Percentiles rank a stretch among this genome's conserved stretches.
These are phyloP conservation scores for Trichocladium uniseriatum DNA, from an alignment of 495 filamentous ascomycete genomes.

Conservation along the genomic window DNA sequence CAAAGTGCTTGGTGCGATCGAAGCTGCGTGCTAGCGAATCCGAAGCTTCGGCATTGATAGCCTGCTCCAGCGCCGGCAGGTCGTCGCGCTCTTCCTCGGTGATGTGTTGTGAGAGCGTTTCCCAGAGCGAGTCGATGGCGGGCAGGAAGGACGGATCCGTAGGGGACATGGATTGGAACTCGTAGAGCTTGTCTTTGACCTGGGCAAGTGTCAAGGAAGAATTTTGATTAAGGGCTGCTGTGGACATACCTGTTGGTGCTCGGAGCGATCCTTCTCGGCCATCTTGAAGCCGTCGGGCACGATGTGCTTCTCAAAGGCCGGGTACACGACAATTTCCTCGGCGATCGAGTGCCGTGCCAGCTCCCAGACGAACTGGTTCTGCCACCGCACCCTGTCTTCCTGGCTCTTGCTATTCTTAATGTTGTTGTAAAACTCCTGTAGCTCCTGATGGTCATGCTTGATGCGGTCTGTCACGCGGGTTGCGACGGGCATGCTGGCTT, in stretches of 20 bases:
- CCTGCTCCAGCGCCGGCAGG: conserved; percentile 45
- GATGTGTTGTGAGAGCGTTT: conserved; percentile 47
- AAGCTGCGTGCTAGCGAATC: conserved; percentile 43
- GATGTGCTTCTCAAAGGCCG: conserved; percentile 52
- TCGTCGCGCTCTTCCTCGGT: conserved; percentile 51
- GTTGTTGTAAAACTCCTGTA: conserved; percentile 49
- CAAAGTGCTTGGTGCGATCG: conserved; percentile 51
- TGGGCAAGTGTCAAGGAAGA: no score
- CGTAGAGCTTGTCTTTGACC: conserved; percentile 55
- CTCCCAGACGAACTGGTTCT: conserved; percentile 65
- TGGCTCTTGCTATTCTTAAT: conserved; percentile 41
- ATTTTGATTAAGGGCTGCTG: no score
- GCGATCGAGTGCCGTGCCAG: conserved; percentile 56
- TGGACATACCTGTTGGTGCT: conserved; percentile 52
- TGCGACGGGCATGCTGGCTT: not conserved
- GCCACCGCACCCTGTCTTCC: conserved; percentile 44
- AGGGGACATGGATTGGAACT: conserved; percentile 48
- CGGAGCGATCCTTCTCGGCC: conserved; percentile 49
- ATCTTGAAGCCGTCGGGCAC: conserved; percentile 37
- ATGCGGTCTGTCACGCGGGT: conserved; percentile 43
- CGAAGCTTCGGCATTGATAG: conserved; percentile 31
- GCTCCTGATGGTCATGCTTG: conserved; percentile 53
- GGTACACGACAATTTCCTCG: conserved; percentile 65
- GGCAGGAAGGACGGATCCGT: conserved; percentile 40
- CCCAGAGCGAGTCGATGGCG: conserved; percentile 45